A percentile compares a stretch with the other conserved stretches of the same genome.
Evolutionary conservation across 2,329 filamentous ascomycete genomes (phyloP).

Genomic region (Beauveria caledonica): DNA sequence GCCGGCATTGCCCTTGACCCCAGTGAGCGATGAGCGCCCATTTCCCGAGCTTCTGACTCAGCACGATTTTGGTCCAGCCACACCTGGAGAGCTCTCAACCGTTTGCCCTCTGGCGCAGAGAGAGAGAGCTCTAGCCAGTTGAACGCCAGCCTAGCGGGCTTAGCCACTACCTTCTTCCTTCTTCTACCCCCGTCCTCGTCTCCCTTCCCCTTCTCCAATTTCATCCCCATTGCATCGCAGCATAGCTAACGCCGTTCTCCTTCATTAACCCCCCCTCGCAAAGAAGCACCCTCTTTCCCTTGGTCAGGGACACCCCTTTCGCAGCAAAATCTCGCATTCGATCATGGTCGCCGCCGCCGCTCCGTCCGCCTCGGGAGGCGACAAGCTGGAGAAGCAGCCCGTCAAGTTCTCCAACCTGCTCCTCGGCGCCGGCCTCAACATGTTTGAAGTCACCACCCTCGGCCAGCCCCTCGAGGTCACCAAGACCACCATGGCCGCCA

Average conservation of each 20-base stretch:
- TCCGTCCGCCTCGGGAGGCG: conserved; percentile 38
- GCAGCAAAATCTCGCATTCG: conserved; percentile 34
- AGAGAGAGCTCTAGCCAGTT: background rate
- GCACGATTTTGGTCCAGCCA: background rate
- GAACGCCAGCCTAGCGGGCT: background rate
- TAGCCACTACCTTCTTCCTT: background rate
- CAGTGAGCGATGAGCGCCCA: background rate
- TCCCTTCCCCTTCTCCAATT: background rate
- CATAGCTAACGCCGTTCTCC: conserved; percentile 9
- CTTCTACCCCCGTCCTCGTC: background rate
- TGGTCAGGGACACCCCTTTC: conserved; percentile 82
- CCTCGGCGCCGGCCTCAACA: conserved; percentile 84
- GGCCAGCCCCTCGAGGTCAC: conserved; percentile 88
- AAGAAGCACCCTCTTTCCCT: conserved; percentile 87
- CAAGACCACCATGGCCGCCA: conserved; percentile 99
- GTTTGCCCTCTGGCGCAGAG: background rate
- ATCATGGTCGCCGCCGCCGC: conserved; percentile 52
- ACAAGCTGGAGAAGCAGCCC: conserved; percentile 90
- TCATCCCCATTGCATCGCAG: background rate
- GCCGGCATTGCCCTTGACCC: background rate
- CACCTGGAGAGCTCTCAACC: background rate
- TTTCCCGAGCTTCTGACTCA: background rate
- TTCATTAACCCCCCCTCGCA: conserved; percentile 37
- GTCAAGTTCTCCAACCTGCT: conserved; percentile 99
- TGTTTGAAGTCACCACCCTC: conserved; percentile 74